Percentiles rank a stretch among this genome's conserved stretches.
These are phyloP conservation scores for Diplogelasinospora grovesii DNA, from an alignment of 495 filamentous ascomycete genomes.

Conservation along the genomic window DNA sequence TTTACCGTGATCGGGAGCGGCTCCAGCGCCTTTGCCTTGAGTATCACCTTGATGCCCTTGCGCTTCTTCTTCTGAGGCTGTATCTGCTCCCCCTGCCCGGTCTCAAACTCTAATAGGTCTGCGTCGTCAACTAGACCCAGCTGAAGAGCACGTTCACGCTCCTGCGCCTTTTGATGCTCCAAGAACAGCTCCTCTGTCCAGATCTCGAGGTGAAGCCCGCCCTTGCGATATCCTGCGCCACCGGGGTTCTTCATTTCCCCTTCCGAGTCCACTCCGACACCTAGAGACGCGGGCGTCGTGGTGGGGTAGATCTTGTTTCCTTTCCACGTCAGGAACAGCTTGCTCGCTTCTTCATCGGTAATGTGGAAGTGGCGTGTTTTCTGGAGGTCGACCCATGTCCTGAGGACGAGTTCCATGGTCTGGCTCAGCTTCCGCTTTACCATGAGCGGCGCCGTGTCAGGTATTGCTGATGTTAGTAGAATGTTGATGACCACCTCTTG, in stretches of 20 bases:
- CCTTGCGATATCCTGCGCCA: slow-evolving; percentile 31
- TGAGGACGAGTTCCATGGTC: slow-evolving; percentile 11
- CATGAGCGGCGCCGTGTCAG: slow-evolving; percentile 5
- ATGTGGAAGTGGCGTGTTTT: slow-evolving; percentile 1
- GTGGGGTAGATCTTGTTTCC: slow-evolving; percentile 64
- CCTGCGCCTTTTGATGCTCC: slow-evolving; percentile 35
- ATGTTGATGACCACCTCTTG: slow-evolving; percentile 9
- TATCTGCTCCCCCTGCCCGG: slow-evolving; percentile 7
- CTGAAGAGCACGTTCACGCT: slow-evolving; percentile 23
- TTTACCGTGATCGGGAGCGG: slow-evolving; percentile 31
- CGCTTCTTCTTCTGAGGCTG: slow-evolving; percentile 25
- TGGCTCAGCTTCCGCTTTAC: slow-evolving; percentile 13
- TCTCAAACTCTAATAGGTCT: neutral
- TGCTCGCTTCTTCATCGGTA: slow-evolving; percentile 11
- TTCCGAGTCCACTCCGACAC: slow-evolving; percentile 40
- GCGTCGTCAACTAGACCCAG: slow-evolving; percentile 20
- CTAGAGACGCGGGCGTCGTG: slow-evolving; percentile 64
- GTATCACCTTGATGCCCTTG: slow-evolving; percentile 52
- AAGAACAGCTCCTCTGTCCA: slow-evolving; percentile 58
- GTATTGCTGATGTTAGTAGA: slow-evolving; percentile 11
- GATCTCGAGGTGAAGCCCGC: slow-evolving; percentile 60
- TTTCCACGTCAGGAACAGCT: slow-evolving; percentile 74
- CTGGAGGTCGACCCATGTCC: slow-evolving; percentile 12
- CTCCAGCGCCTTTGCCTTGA: slow-evolving; percentile 37
- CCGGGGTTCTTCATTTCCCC: slow-evolving; percentile 24